phyloP scores from a whole-genome alignment of 2,329 filamentous ascomycete species.

The Meredithiella fracta region DNA sequence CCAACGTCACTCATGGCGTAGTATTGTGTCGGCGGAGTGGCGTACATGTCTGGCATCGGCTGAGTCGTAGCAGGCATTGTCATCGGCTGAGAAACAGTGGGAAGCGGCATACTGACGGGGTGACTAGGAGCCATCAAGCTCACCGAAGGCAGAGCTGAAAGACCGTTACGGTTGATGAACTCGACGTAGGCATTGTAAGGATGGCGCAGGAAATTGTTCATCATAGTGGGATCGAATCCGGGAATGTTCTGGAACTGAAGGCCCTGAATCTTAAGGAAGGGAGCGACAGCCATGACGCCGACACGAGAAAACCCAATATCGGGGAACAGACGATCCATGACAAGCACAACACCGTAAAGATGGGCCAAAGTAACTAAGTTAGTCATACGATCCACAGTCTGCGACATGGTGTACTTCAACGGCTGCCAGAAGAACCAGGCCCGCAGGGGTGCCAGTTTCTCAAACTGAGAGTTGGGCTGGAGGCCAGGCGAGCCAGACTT shows the following conservation, averaged over 20 bases:
- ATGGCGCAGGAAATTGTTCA: slow-evolving; percentile 6
- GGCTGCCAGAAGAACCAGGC: slow-evolving; percentile 96
- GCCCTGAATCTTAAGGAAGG: slow-evolving; percentile 73
- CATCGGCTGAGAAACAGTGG: background rate
- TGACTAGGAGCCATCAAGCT: too few relatives aligned
- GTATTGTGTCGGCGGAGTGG: slow-evolving; percentile 8
- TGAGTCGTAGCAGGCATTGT: background rate
- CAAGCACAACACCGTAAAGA: slow-evolving; percentile 75
- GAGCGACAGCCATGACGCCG: slow-evolving; percentile 59
- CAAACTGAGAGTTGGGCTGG: slow-evolving; percentile 64
- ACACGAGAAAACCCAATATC: slow-evolving; percentile 84
- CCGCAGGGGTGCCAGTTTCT: slow-evolving; percentile 70
- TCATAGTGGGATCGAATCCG: background rate
- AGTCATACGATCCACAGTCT: background rate
- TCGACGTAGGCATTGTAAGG: slow-evolving; percentile 6
- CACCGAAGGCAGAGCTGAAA: background rate
- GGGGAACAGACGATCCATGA: slow-evolving; percentile 80
- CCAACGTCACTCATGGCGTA: slow-evolving; percentile 9
- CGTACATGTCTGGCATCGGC: slow-evolving; percentile 6
- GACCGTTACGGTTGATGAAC: slow-evolving; percentile 9
- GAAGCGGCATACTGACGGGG: background rate
- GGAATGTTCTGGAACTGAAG: slow-evolving; percentile 36
- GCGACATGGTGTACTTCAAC: slow-evolving; percentile 59
- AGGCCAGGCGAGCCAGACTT: slow-evolving; percentile 41
- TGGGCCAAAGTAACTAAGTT: slow-evolving; percentile 60